A percentile compares a stretch with the other conserved stretches of the same genome.
Conservation (phyloP, 345 rosid species). For the Nephelium lappaceum region DNA sequence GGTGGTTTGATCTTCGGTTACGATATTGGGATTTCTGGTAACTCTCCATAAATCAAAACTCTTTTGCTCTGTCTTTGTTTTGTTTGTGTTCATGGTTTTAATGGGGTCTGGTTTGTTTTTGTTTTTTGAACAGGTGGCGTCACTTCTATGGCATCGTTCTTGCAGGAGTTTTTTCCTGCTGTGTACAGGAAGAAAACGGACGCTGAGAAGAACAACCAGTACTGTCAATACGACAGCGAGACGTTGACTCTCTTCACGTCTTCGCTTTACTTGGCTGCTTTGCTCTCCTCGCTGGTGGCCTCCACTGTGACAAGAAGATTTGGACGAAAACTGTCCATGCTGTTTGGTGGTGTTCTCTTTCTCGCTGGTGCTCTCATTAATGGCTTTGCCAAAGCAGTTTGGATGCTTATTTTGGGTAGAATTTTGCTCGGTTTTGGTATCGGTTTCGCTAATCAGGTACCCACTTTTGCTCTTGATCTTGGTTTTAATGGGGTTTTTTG, state of each 20-base stretch:
- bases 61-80: not conserved
- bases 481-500: not conserved
- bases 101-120: not conserved
- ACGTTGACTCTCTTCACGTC: conserved; percentile 88
- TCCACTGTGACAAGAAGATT: conserved; percentile 70
- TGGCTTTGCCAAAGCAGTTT: conserved; percentile 70
- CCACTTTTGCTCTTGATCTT: not conserved
- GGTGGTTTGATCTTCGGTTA: conserved; percentile 98
- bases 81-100: not conserved
- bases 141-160: conserved; percentile 76
- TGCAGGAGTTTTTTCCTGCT: conserved; percentile 67
- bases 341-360: conserved; percentile 86
- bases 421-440: conserved; percentile 93
- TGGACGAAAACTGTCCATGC: conserved; percentile 85
- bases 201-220: conserved; percentile 46
- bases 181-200: conserved; percentile 55
- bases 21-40: conserved; percentile 95
- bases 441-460: conserved; percentile 98
- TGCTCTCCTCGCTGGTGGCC: conserved; percentile 77
- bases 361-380: conserved; percentile 82
- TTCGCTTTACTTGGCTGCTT: conserved; percentile 87
- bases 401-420: conserved; percentile 94
- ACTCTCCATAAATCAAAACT: not conserved
- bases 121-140: conserved; percentile 70
- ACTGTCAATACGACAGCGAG: conserved; percentile 75